Evolutionary conservation across 176 grass and related monocot genomes (phyloP), one percentile per base, ranked within the genome.

Genomic region (Carex scoparia): DNA sequence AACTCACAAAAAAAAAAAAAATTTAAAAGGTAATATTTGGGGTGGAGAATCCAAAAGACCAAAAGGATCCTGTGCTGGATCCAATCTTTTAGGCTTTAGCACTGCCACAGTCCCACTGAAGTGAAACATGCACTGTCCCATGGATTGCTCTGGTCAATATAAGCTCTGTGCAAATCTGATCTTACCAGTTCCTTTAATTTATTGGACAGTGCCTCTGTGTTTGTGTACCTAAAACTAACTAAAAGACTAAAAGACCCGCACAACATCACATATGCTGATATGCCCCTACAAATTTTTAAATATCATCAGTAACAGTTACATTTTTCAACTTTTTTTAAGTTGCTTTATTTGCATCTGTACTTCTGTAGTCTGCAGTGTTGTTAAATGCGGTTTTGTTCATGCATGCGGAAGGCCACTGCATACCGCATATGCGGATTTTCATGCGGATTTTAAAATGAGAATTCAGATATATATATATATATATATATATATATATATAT

Each of bases 81-180:
- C 61, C 33, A 53, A 82, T 79, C 75, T 82, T 23, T 23, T 23
- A 23, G 23, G 23, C 23, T 23, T 66, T 5, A 46, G 18, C 19
- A 48, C 80, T 82, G 54, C 75, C 49, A 1, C n/a, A 60, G 53
- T 82, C 30, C 75, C 49, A 1, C n/a, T 79, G 53, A 59, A 79
- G 31, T 55, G 23, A 13, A 80, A 80, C 57, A 51, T 33, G 55
- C 31, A 35, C 33, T 40, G 77, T 80, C 51, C 46, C 2, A 7
- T 75, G 15, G 7, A 75, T 75, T 75, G 66, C 31, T 69, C 14
- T 69, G 15, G 27, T 38, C 35, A 69, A 69, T 35, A 40, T 16
- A 80, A 61, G 19, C 54, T 80, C 77, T 81, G 71, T 76, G 71
- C 46, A 75, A 55, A 55, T 76, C 46, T 76, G 71, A 76, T 76